Conservation (phyloP, 495 filamentous ascomycete genomes). For the Podospora didyma region DNA sequence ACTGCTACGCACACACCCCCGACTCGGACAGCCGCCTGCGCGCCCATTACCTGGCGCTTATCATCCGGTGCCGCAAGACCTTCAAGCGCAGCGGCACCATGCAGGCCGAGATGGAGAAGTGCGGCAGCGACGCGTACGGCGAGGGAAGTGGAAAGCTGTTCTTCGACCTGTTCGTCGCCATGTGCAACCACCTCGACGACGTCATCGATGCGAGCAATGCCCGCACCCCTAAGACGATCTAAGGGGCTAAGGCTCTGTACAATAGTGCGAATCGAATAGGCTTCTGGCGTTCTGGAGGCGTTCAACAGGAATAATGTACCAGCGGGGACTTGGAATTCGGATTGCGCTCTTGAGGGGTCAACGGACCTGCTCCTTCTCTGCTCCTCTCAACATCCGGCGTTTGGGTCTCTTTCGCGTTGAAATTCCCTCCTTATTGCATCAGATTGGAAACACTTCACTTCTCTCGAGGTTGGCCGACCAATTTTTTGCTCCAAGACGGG, state of each 20-base stretch:
- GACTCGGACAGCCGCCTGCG: slow-evolving; percentile 85
- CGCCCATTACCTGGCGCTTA: slow-evolving; percentile 90
- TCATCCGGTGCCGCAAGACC: slow-evolving; percentile 87
- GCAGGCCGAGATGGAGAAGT: slow-evolving; percentile 93
- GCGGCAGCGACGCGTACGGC: slow-evolving; percentile 34
- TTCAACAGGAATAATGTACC: slow-evolving; percentile 7
- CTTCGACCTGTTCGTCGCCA: slow-evolving; percentile 94
- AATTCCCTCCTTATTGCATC: slow-evolving; percentile 37
- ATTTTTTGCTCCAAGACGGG: slow-evolving; percentile 34
- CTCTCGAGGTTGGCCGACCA: slow-evolving; percentile 48
- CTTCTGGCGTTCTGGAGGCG: slow-evolving; percentile 20
- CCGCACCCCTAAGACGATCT: slow-evolving; percentile 49
- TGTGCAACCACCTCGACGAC: slow-evolving; percentile 96
- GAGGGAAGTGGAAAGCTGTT: slow-evolving; percentile 78
- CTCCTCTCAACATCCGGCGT: slow-evolving; percentile 23
- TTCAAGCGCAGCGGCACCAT: slow-evolving; percentile 96
- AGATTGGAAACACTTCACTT: slow-evolving; percentile 48
- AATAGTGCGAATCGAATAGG: slow-evolving; percentile 12
- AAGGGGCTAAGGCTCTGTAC: slow-evolving; percentile 19
- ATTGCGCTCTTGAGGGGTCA: slow-evolving; percentile 11
- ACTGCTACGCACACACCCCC: slow-evolving; percentile 90
- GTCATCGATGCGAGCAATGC: slow-evolving; percentile 61
- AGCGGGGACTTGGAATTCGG: slow-evolving; percentile 11
- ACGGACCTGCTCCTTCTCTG: slow-evolving; percentile 15
- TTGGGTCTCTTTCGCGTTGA: slow-evolving; percentile 33